Percentiles rank a stretch among this genome's conserved stretches.
Conservation (phyloP, 2,329 filamentous ascomycete genomes). For the Coniochaeta prunicola region DNA sequence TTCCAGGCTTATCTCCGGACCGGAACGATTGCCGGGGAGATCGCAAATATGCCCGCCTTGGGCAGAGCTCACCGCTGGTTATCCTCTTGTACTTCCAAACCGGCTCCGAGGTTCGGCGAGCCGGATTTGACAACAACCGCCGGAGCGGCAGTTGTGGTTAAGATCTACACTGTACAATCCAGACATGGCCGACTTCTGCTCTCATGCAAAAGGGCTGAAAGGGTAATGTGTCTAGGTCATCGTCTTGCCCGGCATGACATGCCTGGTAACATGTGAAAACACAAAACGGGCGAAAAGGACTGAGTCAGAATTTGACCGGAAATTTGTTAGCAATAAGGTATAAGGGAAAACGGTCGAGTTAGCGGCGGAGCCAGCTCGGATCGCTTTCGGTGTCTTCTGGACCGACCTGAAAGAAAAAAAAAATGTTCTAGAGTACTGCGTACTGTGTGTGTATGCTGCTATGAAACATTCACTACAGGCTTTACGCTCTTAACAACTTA, state of each 20-base stretch:
- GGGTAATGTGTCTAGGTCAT: no score
- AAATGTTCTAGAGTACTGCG: no score
- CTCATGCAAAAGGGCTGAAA: no score
- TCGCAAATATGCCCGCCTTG: background rate
- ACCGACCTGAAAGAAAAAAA: background rate
- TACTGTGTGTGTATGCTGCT: no score
- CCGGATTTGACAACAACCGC: background rate
- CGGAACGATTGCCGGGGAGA: background rate
- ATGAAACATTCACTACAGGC: background rate
- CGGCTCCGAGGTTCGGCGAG: background rate
- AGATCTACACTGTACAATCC: background rate
- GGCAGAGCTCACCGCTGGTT: background rate
- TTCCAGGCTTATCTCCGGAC: background rate
- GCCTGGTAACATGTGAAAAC: background rate
- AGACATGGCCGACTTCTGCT: background rate
- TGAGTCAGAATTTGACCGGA: background rate
- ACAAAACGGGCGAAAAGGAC: background rate
- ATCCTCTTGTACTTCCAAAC: background rate
- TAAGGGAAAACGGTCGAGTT: background rate
- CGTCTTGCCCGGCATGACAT: background rate
- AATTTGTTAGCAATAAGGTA: background rate
- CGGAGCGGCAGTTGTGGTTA: background rate
- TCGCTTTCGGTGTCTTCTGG: background rate
- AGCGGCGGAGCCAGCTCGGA: background rate
- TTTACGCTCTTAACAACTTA: background rate